phyloP scores from a whole-genome alignment of 129 eudicot species.

The Helianthus tuberosus region DNA sequence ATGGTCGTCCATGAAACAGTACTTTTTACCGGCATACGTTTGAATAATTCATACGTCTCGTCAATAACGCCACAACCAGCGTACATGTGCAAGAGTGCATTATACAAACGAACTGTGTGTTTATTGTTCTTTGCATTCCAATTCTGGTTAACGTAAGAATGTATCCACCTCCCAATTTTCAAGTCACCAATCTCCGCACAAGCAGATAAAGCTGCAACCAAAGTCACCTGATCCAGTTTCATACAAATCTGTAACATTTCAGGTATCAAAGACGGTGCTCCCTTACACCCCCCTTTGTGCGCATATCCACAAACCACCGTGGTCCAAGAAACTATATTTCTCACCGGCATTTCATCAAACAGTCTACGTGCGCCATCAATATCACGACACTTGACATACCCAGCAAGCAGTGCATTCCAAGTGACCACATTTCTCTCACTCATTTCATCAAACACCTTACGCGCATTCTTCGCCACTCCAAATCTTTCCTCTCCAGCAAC shows the following conservation, averaged over 20 bases:
- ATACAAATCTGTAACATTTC: slow-evolving; percentile 42
- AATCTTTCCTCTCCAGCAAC: background rate
- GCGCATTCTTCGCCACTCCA: slow-evolving; percentile 37
- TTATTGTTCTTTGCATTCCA: slow-evolving; percentile 16
- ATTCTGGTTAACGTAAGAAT: slow-evolving; percentile 38
- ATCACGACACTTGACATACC: slow-evolving; percentile 42
- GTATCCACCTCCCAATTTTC: slow-evolving; percentile 66
- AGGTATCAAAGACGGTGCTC: slow-evolving; percentile 49
- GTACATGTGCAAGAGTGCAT: too few relatives aligned
- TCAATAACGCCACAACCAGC: too few relatives aligned
- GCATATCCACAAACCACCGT: slow-evolving; percentile 57
- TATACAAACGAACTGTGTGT: too few relatives aligned
- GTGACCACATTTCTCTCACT: slow-evolving; percentile 57
- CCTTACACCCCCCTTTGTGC: slow-evolving; percentile 44
- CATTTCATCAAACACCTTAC: slow-evolving; percentile 70
- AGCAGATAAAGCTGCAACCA: slow-evolving; percentile 57
- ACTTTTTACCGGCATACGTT: too few relatives aligned
- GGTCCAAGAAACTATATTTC: slow-evolving; percentile 70
- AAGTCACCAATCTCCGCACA: slow-evolving; percentile 81
- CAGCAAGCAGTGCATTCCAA: slow-evolving; percentile 66
- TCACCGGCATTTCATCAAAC: slow-evolving; percentile 66
- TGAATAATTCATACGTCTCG: too few relatives aligned
- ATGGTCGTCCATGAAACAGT: too few relatives aligned
- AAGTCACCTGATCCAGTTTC: slow-evolving; percentile 53
- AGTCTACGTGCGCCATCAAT: slow-evolving; percentile 38